Evolutionary conservation across 345 rosid species (phyloP), one percentile per base, ranked within the genome.

Genomic region (Eucalyptus cloeziana): DNA sequence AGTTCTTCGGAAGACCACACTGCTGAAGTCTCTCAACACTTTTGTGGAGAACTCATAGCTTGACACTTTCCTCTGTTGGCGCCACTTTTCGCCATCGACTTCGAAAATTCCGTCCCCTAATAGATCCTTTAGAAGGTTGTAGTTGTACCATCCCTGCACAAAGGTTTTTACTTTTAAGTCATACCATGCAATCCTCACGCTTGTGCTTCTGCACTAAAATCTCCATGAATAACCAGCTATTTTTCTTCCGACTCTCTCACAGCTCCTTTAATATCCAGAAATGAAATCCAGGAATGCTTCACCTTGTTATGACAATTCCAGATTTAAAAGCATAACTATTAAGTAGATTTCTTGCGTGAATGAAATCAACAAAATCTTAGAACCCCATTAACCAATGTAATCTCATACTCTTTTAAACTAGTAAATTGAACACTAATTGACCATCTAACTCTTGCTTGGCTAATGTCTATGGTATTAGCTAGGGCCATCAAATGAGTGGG

Each of bases 31-130:
- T 37, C 40, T 37, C 40, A 37, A 37, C 45, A 93, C 93, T 67
- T 86, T 94, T 8, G 93, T 93, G 17, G 95, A 92, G 92, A 93
- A 94, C 85, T 93, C 94, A 40, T 93, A 54, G 92, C 95, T 93
- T 8, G 95, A 90, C 10, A 93, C 19, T 86, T 93, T 94, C 87
- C 95, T 92, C 91, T 94, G 94, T 37, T 93, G 91, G 15, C 94
- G 93, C 95, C 96, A 93, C 88, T 94, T 93, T 1, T 92, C 91
- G 19, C 94, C 95, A 85, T 94, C 94, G 4, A 94, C 94, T 1
- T 94, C 19, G 89, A 93, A 93, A 47, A 94, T 93, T 30, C 96
- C 94, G 25, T 94, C 92, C 12, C 94, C 96, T 9, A 94, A 89
- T 33, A 94, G 90, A 91, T 90, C 96, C 31, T 56, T 94, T 15